Base-by-base conservation (phyloP, 108 stramenopile genomes). In the Stephanodiscus triporus region DNA sequence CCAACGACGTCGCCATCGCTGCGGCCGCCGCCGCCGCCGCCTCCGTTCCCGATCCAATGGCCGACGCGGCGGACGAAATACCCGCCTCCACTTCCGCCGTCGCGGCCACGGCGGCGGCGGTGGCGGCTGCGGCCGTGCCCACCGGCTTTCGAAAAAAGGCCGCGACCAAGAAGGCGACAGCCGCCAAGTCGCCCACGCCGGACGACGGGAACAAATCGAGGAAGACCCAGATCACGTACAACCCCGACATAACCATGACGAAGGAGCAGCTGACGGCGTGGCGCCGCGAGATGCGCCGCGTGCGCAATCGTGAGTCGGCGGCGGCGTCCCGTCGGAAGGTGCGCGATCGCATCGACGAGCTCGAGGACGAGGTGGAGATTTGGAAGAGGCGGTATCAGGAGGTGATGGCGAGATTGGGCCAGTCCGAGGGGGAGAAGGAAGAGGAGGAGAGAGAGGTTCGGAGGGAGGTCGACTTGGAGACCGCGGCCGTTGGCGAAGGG, bases 221-320 rank as follows among this genome's bases (percentile, higher is more conserved):
- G 67, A 80, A 80, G 47, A 49, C 87, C 29, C 93, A 94, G 71
- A 85, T 91, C 47, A 77, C 89, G 54, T 95, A 95, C 82, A 91
- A 91, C 72, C 94, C 94, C 10, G 89, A 90, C 37, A 83, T 95
- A 9, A 87, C 91, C 19, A 95, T 95, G 94, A 82, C 75, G 40
- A 95, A 95, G 67, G 94, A 95, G 65, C 87, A 95, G 66, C 63
- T 90, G 7, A 90, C 94, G 16, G 85, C 88, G 7, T 95, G 94
- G 94, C 74, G 94, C 57, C 81, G 94, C 34, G 91, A 95, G 73
- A 88, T 88, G 63, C 66, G 94, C 0, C 84, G 91, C 4, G 89
- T 89, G 20, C 88, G 94, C 47, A 95, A 95, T 72, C 81, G 94
- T 13, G 94, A 95, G 56, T 84, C 82, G 62, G 94, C 94, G 10